phyloP scores from a whole-genome alignment of 2,329 filamentous ascomycete genomes.

The Aspergillus aculeatinus region DNA sequence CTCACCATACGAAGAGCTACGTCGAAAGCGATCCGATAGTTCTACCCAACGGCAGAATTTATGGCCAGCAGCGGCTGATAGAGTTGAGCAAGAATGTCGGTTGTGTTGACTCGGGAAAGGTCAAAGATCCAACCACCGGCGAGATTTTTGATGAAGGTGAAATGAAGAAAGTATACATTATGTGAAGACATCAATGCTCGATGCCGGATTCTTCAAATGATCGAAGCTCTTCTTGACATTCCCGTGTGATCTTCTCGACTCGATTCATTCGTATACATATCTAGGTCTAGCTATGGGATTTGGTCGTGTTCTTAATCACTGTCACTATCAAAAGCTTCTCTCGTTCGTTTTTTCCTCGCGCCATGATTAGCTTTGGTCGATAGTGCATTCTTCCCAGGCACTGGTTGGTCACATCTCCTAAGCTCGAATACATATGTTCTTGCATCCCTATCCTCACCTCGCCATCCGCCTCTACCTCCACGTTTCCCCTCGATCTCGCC shows the following conservation, averaged over 20 bases:
- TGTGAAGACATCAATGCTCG: constrained; percentile 46
- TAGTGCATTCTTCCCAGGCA: neutral
- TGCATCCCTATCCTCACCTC: constrained; percentile 48
- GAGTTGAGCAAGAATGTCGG: constrained; percentile 79
- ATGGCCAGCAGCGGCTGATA: constrained; percentile 71
- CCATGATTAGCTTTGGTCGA: constrained; percentile 18
- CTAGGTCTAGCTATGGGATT: neutral
- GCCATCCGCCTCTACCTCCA: constrained; percentile 45
- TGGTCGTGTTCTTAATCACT: neutral
- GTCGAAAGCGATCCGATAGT: constrained; percentile 85
- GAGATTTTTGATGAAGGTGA: constrained; percentile 62
- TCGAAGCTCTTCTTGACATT: neutral
- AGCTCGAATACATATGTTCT: constrained; percentile 49
- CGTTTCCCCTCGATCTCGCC: constrained; percentile 45
- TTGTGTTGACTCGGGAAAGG: constrained; percentile 57
- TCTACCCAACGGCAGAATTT: constrained; percentile 82
- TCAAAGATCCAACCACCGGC: constrained; percentile 78
- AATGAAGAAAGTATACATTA: constrained; percentile 88
- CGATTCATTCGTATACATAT: neutral
- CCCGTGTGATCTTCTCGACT: neutral
- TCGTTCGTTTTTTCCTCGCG: constrained; percentile 35
- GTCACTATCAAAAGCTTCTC: constrained; percentile 35
- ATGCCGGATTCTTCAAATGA: neutral
- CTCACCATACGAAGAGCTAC: constrained; percentile 90
- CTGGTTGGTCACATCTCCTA: constrained; percentile 33